Conservation (phyloP, 495 filamentous ascomycete genomes). For the Trichocladium antarcticum region DNA sequence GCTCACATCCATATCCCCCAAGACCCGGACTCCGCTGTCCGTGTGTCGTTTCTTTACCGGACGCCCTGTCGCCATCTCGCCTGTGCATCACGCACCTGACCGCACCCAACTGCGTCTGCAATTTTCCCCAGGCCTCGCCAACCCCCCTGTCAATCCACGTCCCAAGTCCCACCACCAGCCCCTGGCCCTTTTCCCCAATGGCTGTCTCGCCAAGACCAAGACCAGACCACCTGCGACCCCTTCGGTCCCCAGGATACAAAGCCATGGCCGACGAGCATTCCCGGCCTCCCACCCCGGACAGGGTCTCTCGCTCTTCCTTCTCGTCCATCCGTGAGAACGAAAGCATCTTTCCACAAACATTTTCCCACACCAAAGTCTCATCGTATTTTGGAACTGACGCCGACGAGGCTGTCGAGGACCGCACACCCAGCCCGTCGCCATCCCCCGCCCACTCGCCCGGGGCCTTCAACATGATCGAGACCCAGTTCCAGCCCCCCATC, state of each 20-base stretch:
- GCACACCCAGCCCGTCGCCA: conserved; percentile 12
- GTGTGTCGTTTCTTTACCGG: background rate
- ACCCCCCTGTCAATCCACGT: conserved; percentile 11
- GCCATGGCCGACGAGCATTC: conserved; percentile 19
- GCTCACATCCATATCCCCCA: background rate
- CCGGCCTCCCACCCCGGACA: conserved; percentile 26
- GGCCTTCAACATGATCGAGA: conserved; percentile 31
- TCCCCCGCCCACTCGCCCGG: conserved; percentile 6
- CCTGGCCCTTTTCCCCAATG: conserved; percentile 14
- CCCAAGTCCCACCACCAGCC: background rate
- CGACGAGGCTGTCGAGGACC: conserved; percentile 39
- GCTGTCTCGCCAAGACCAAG: conserved; percentile 19
- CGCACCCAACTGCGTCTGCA: conserved; percentile 22
- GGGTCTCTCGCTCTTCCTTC: conserved; percentile 41
- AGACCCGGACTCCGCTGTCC: conserved; percentile 4
- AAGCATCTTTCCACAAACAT: conserved; percentile 53
- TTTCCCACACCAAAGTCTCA: conserved; percentile 55
- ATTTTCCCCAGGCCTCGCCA: conserved; percentile 9
- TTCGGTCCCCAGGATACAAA: conserved; percentile 21
- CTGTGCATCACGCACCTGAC: conserved; percentile 24
- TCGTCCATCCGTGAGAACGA: conserved; percentile 47
- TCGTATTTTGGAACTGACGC: conserved; percentile 33
- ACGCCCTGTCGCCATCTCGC: conserved; percentile 18
- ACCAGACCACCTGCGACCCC: conserved; percentile 13
- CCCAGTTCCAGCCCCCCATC: conserved; percentile 39